These are phyloP conservation scores for Effrenium voratum DNA, from an alignment of 73 alveolate genomes.

Conservation along the genomic window DNA sequence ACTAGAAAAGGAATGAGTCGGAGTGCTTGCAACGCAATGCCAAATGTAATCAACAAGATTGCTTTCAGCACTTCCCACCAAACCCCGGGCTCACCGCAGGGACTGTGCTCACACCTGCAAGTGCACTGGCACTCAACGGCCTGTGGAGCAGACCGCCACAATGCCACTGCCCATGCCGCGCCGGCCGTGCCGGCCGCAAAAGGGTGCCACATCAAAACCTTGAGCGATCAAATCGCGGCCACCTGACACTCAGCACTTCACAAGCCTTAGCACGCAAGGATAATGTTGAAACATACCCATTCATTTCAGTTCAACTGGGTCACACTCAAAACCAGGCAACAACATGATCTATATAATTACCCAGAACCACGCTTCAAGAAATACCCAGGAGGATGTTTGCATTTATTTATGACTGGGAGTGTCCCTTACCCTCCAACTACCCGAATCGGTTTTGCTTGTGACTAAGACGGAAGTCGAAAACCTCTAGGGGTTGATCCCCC, in stretches of 20 bases:
- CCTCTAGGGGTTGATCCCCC: no score
- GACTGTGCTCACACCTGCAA: background rate
- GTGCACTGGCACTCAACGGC: conserved; percentile 23
- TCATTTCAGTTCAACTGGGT: no score
- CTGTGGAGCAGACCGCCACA: background rate
- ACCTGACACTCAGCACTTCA: background rate
- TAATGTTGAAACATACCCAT: no score
- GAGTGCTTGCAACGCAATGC: background rate
- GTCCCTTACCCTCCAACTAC: no score
- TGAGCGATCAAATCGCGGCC: background rate
- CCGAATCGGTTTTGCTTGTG: no score
- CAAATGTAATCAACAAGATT: background rate
- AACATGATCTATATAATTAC: no score
- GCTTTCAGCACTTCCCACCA: conserved; percentile 7
- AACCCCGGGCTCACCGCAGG: background rate
- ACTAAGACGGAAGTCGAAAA: no score
- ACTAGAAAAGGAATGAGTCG: background rate
- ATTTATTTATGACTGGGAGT: no score
- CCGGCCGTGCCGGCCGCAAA: conserved; percentile 4
- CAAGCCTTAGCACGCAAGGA: background rate
- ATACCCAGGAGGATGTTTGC: no score
- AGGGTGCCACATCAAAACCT: conserved; percentile 1
- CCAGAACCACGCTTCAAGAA: no score
- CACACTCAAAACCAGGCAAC: no score
- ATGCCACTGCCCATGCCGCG: conserved; percentile 24